These are phyloP conservation scores for Triticum urartu DNA, from an alignment of 176 grass and related monocot genomes.

Conservation along the genomic window DNA sequence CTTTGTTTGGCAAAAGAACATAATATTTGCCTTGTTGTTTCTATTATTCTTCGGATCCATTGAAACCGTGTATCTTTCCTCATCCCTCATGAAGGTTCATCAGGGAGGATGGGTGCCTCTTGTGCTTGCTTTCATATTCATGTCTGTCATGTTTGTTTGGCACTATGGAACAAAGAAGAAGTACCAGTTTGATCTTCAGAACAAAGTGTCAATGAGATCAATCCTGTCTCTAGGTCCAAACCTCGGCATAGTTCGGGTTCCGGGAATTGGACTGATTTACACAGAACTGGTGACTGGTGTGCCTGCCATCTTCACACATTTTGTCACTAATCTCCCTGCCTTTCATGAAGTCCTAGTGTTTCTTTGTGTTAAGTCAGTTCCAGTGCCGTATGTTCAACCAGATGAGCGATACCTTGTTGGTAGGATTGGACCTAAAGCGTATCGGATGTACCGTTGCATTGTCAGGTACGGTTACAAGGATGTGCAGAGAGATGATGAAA, in stretches of 20 bases:
- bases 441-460: conserved; percentile 96
- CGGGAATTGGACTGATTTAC: conserved; percentile 95
- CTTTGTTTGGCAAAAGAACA: conserved; percentile 90
- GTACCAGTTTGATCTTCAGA: conserved; percentile 88
- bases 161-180: conserved; percentile 79
- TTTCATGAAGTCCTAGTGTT: conserved; percentile 97
- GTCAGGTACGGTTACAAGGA: conserved; percentile 96
- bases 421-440: conserved; percentile 73
- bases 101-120: conserved; percentile 95
- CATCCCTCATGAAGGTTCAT: conserved; percentile 86
- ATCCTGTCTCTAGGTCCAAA: conserved; percentile 87
- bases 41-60: conserved; percentile 87
- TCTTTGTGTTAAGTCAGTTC: conserved; percentile 91
- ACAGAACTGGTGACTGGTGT: conserved; percentile 91
- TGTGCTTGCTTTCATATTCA: conserved; percentile 74
- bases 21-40: conserved; percentile 59
- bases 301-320: conserved; percentile 93
- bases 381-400: conserved; percentile 66
- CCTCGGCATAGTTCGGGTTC: conserved; percentile 93
- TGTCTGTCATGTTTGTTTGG: conserved; percentile 98
- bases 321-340: conserved; percentile 89
- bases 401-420: conserved; percentile 92
- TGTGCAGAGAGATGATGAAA: conserved; percentile 77
- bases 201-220: conserved; percentile 96
- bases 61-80: conserved; percentile 80